phyloP scores from a whole-genome alignment of 805 yeast species.

The Ogataea saltuana region DNA sequence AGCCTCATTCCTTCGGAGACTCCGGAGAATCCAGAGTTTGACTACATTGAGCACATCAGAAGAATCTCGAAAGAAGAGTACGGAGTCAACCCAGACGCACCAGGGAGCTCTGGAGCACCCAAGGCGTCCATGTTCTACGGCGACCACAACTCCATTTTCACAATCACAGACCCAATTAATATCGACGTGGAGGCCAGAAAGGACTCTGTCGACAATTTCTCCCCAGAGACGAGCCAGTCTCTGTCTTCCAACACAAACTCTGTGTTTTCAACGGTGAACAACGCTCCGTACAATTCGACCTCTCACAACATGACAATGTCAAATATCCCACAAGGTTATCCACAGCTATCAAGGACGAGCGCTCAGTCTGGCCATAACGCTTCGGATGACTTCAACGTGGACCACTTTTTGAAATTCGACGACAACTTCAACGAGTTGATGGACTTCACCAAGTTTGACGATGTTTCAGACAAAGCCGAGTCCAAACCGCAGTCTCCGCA shows the following conservation, averaged over 20 bases:
- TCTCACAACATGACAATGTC: neutral
- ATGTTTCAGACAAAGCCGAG: slow-evolving; percentile 3
- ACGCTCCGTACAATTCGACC: slow-evolving; percentile 10
- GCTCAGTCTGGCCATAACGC: slow-evolving; percentile 11
- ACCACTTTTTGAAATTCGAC: slow-evolving; percentile 35
- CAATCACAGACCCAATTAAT: slow-evolving; percentile 28
- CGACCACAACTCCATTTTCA: slow-evolving; percentile 18
- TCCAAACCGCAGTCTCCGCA: neutral
- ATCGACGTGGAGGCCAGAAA: slow-evolving; percentile 24
- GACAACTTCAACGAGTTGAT: slow-evolving; percentile 30
- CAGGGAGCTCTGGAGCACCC: slow-evolving; percentile 7
- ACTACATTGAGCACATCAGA: slow-evolving; percentile 40
- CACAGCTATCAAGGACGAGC: neutral
- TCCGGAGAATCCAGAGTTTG: slow-evolving; percentile 35
- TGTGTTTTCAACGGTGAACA: slow-evolving; percentile 18
- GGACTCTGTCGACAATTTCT: slow-evolving; percentile 23
- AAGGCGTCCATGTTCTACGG: slow-evolving; percentile 14
- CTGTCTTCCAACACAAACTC: slow-evolving; percentile 28
- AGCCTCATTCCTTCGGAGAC: slow-evolving; percentile 16
- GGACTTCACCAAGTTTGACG: slow-evolving; percentile 32
- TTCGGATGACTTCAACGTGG: slow-evolving; percentile 34
- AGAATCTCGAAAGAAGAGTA: slow-evolving; percentile 38
- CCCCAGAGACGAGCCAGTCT: slow-evolving; percentile 32
- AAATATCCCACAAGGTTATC: slow-evolving; percentile 1
- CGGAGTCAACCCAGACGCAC: slow-evolving; percentile 29